Base-by-base conservation (phyloP, 805 yeast species). In the Candida adriatica region DNA sequence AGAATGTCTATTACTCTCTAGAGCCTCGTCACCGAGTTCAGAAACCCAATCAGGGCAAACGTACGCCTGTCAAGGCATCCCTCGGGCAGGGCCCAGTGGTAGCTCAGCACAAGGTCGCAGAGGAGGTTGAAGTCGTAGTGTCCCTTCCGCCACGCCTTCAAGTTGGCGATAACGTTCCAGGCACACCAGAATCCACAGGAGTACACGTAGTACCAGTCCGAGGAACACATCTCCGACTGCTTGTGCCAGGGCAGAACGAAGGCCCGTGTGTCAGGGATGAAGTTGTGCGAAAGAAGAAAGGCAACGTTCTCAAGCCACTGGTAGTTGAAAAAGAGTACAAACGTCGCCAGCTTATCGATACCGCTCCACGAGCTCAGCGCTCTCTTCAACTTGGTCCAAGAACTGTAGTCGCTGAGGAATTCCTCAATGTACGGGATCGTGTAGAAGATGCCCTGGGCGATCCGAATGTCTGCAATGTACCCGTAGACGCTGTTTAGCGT, bases 151-250 rank as follows among this genome's bases (percentile, higher is more conserved):
- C 23, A 27, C 7, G 16, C 13, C 31, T 43, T 45, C 13, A 43
- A 13, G 13, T 29, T 29, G 17, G 38, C 45, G 6, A 45, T 29
- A 1, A 39, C 18, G 30, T 38, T 41, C 27, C 30, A 39, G 10
- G 30, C 26, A 28, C 27, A 35, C 50, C 50, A 46, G 10, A 42
- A 16, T 13, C 33, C 26, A 23, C 50, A 46, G 4, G 50, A 46
- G 29, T 46, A 42, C 7, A 35, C 41, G 26, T 46, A 46, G 18
- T 34, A 40, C 48, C 48, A 46, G 24, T 46, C 50, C 6, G 48
- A 43, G 4, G 38, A 15, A 1, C 33, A 16, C 8, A 43, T 9
- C 4, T 26, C 20, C 7, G 16, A 14, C 16, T 38, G 34, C 18
- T 33, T 45, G 22, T 45, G 40, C 21, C 16, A 17, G 9, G 28